Evolutionary conservation across 2,329 filamentous ascomycete genomes (phyloP).

Genomic region (Venturiaceae sp.): DNA sequence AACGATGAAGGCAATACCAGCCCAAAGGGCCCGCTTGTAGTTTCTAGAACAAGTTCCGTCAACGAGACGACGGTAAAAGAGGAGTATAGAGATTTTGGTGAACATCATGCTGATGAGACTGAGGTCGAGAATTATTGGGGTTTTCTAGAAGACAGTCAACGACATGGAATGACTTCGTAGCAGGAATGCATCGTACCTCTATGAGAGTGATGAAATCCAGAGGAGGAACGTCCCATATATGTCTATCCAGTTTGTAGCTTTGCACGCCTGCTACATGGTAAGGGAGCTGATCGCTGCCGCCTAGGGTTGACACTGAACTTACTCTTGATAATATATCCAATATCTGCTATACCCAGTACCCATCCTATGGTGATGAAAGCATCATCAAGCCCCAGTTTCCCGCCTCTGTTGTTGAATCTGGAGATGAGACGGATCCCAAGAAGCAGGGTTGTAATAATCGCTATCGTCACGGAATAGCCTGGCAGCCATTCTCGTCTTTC

Average conservation of each 20-base stretch:
- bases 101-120: conserved; percentile 19
- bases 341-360: conserved; percentile 11
- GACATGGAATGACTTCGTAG: neutral
- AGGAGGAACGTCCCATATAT: conserved; percentile 24
- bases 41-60: conserved; percentile 15
- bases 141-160: conserved; percentile 14
- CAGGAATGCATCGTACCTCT: conserved; percentile 10
- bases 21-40: conserved; percentile 19
- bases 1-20: conserved; percentile 1
- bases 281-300: too few species aligned
- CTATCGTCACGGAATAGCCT: neutral
- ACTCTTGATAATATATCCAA: too few species aligned
- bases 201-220: conserved; percentile 6
- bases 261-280: too few species aligned
- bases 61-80: conserved; percentile 26
- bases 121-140: conserved; percentile 22
- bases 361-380: conserved; percentile 6
- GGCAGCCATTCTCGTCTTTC: conserved; percentile 2
- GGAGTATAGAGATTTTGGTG: conserved; percentile 26
- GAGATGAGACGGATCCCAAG: conserved; percentile 2
- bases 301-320: too few species aligned
- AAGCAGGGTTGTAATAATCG: neutral
- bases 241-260: too few species aligned
- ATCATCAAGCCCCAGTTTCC: conserved; percentile 3
- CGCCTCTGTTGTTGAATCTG: neutral